Evolutionary conservation across 768 basidiomycete genomes (phyloP), one percentile per base, ranked within the genome.

Genomic region (Rickenella mellea): DNA sequence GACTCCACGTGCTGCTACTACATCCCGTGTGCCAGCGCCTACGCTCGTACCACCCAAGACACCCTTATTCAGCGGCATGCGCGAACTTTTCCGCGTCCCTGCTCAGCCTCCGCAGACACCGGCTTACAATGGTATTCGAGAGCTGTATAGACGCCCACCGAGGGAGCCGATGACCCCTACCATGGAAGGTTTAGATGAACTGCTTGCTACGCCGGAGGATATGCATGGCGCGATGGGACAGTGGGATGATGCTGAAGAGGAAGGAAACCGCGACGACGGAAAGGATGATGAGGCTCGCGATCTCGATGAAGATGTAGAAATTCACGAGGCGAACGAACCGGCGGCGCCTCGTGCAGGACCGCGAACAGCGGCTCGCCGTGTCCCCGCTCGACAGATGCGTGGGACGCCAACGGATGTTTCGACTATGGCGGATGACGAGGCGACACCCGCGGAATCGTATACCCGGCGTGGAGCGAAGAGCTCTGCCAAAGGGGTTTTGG

Each of bases 21-120:
- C 49, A 6, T 58, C 27, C 17, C 14, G 28, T 37, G 27, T 53
- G 2, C 59, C 57, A 24, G 48, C 51, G 24, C 50, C 60, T 37
- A 47, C 45, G 17, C 58, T 60, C 20, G 51, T 67, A 35, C 60
- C 45, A 7, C 43, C 33, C 7, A 47, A 55, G 35, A 67, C 66
- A 7, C 65, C 68, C 41, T 47, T 46, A 37, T 50, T 65, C 51
- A 55, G 58, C 24, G 66, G 65, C 10, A 45, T 65, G 26, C 48
- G 54, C 24, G 56, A 52, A 30, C 51, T 67, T 52, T 64, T 57
- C 43, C 30, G 50, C 9, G 56, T 48, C 15, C 47, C 48, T 10
- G 41, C 8, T 11, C 27, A 29, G n/a, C 41, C 38, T 7, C 46
- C 50, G 19, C 38, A 43, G 28, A 53, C 51, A 17, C 48, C 48